Conservation (phyloP, 73 alveolate genomes). For the Tetrahymena elliotti region DNA sequence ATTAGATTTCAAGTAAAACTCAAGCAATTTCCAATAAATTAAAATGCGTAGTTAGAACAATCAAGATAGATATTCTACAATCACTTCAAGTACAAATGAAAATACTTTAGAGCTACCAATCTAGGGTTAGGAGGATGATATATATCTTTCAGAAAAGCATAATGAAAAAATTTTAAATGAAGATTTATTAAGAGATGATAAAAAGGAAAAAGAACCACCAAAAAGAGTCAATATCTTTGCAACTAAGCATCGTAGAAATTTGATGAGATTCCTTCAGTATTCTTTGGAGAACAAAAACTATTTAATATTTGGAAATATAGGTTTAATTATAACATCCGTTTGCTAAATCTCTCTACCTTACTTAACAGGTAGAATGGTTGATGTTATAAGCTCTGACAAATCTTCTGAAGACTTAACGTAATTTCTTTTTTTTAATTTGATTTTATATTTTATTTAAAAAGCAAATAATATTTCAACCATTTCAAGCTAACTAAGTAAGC, state of each 20-base stretch:
- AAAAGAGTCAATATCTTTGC: neutral
- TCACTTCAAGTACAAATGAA: neutral
- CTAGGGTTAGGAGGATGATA: neutral
- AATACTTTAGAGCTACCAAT: neutral
- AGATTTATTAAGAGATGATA: neutral
- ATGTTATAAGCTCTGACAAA: neutral
- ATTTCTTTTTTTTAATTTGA: neutral
- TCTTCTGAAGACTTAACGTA: neutral
- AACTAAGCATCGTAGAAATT: neutral
- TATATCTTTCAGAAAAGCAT: neutral
- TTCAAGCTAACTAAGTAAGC: neutral
- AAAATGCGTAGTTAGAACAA: neutral
- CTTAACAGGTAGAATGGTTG: conserved; percentile 6
- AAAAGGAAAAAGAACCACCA: neutral
- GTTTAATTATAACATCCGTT: conserved; percentile 8
- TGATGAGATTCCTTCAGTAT: conserved; percentile 5
- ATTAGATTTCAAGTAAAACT: neutral
- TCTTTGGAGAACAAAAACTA: conserved; percentile 3
- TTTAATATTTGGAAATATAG: conserved; percentile 13
- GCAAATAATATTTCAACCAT: neutral
- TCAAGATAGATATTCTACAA: neutral
- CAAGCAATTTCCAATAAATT: neutral
- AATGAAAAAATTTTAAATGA: neutral
- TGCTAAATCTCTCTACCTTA: conserved; percentile 24
- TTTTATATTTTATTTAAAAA: neutral